phyloP scores from a whole-genome alignment of 2,329 filamentous ascomycete genomes.

The Phyllosticta paracitricarpa region DNA sequence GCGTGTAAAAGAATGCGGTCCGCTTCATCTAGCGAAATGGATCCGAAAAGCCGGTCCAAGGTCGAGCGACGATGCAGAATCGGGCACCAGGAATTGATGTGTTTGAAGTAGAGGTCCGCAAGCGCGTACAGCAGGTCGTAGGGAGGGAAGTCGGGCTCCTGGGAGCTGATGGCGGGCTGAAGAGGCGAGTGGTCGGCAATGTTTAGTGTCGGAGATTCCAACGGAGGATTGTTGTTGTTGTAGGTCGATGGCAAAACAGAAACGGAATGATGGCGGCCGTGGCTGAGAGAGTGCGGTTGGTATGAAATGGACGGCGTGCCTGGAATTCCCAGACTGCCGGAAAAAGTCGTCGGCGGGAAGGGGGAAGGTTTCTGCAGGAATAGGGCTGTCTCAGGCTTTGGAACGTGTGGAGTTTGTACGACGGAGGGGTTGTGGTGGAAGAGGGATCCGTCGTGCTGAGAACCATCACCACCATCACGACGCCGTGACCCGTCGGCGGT shows the following conservation, averaged over 20 bases:
- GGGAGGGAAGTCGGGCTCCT: conserved; percentile 43
- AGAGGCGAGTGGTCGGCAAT: conserved; percentile 30
- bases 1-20: conserved; percentile 77
- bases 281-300: conserved; percentile 8
- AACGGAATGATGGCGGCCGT: conserved; percentile 10
- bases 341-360: conserved; percentile 23
- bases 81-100: conserved; percentile 64
- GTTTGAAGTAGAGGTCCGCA: conserved; percentile 53
- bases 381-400: conserved; percentile 35
- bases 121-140: conserved; percentile 51
- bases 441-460: conserved; percentile 21
- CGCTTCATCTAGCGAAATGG: conserved; percentile 64
- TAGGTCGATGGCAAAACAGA: conserved; percentile 16
- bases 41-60: conserved; percentile 69
- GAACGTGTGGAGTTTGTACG: conserved; percentile 29
- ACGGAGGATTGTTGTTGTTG: conserved; percentile 27
- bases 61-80: conserved; percentile 81
- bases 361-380: conserved; percentile 36
- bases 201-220: conserved; percentile 50
- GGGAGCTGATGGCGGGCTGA: conserved; percentile 16
- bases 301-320: conserved; percentile 9
- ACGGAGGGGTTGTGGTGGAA: conserved; percentile 26
- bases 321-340: conserved; percentile 11
- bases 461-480: conserved; percentile 10
- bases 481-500: conserved; percentile 11